These are phyloP conservation scores for California macrophylla DNA, from an alignment of 441 rosid species.

Conservation along the genomic window DNA sequence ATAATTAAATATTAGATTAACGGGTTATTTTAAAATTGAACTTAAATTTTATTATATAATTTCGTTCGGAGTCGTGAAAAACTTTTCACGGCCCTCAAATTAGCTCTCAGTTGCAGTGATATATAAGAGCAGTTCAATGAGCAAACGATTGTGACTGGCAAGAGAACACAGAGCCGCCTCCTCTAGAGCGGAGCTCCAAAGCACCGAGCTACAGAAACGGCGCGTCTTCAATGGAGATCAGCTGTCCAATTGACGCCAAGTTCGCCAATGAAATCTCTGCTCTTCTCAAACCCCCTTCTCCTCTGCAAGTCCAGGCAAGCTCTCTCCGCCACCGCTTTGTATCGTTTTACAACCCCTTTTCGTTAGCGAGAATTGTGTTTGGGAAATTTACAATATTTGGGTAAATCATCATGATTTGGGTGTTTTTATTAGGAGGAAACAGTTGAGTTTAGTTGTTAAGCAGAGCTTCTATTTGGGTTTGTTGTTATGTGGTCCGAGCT, in stretches of 20 bases:
- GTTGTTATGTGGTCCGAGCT: background rate
- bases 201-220: background rate
- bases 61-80: no score
- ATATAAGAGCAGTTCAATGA: background rate
- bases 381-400: no score
- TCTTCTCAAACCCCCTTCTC: slow-evolving; percentile 52
- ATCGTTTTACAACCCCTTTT: no score
- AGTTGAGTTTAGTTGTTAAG: background rate
- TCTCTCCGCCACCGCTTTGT: background rate
- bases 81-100: background rate
- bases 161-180: background rate
- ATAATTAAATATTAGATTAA: no score
- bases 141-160: background rate
- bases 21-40: no score
- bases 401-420: background rate
- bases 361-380: no score
- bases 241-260: slow-evolving; percentile 35
- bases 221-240: slow-evolving; percentile 28
- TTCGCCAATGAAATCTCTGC: slow-evolving; percentile 41
- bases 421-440: background rate
- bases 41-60: no score
- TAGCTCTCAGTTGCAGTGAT: background rate
- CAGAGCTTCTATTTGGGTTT: background rate
- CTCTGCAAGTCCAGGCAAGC: slow-evolving; percentile 47
- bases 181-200: background rate